phyloP scores from a whole-genome alignment of 2,329 filamentous ascomycete species.

The Ilyonectria sp. region DNA sequence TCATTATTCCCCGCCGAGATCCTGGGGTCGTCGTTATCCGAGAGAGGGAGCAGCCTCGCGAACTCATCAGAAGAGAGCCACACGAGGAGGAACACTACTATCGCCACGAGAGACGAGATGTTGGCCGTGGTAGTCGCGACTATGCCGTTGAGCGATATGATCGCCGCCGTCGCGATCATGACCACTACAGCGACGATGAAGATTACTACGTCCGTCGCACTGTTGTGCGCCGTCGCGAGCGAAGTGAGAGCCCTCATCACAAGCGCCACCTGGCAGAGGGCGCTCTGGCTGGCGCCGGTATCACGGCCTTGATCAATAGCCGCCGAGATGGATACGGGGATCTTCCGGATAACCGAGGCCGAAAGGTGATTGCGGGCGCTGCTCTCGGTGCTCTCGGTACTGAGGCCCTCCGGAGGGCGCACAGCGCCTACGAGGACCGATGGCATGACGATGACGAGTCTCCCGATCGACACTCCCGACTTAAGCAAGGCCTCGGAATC shows the following conservation, averaged over 20 bases:
- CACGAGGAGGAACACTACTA: slow-evolving; percentile 68
- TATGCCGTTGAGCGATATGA: slow-evolving; percentile 56
- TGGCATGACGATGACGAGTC: slow-evolving; percentile 58
- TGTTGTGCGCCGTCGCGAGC: slow-evolving; percentile 65
- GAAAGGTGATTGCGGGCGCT: slow-evolving; percentile 73
- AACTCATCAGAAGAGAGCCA: slow-evolving; percentile 54
- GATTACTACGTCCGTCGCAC: slow-evolving; percentile 63
- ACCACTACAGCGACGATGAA: slow-evolving; percentile 64
- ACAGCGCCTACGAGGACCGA: slow-evolving; percentile 72
- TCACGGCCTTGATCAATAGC: slow-evolving; percentile 71
- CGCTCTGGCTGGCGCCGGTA: slow-evolving; percentile 74
- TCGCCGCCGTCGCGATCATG: slow-evolving; percentile 59
- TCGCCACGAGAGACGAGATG: slow-evolving; percentile 62
- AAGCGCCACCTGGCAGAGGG: slow-evolving; percentile 75
- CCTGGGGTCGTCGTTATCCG: slow-evolving; percentile 61
- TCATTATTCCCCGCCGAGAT: slow-evolving; percentile 64
- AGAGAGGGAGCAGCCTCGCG: slow-evolving; percentile 59
- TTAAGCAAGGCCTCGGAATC: slow-evolving; percentile 75
- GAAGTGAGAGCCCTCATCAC: slow-evolving; percentile 67
- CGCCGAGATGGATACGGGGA: slow-evolving; percentile 68
- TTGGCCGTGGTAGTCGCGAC: slow-evolving; percentile 52
- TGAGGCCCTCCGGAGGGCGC: slow-evolving; percentile 72
- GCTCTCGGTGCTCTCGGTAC: slow-evolving; percentile 75
- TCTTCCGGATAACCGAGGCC: slow-evolving; percentile 65
- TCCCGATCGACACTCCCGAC: slow-evolving; percentile 61